phyloP scores from a whole-genome alignment of 1,284 basidiomycete genomes.

The Cryptococcus wingfieldii region DNA sequence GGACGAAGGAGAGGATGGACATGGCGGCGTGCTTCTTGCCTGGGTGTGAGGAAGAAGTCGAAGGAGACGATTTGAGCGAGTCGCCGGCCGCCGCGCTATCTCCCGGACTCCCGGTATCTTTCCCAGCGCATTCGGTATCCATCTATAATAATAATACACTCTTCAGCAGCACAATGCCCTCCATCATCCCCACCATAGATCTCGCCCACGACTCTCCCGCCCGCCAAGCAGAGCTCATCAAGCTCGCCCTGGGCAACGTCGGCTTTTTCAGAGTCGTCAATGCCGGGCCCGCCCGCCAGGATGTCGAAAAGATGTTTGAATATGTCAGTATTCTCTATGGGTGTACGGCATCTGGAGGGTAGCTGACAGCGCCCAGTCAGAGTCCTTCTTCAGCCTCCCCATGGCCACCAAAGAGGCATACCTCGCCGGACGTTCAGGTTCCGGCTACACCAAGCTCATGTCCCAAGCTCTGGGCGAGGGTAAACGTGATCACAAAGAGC shows the following conservation, averaged over 20 bases:
- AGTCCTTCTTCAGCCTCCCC: slow-evolving; percentile 13
- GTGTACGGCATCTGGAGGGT: too few species aligned
- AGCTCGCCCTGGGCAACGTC: slow-evolving; percentile 13
- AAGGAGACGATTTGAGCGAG: too few species aligned
- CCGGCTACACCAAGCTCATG: slow-evolving; percentile 19
- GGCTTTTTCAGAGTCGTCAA: slow-evolving; percentile 22
- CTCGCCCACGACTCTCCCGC: slow-evolving; percentile 16
- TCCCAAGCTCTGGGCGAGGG: slow-evolving; percentile 21
- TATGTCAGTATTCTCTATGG: slow-evolving; percentile 7
- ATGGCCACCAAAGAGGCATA: slow-evolving; percentile 17
- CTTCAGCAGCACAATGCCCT: neutral
- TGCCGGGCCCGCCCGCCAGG: slow-evolving; percentile 8
- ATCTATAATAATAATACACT: too few species aligned
- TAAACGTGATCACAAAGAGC: slow-evolving; percentile 26
- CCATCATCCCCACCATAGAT: slow-evolving; percentile 20
- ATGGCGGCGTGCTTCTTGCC: too few species aligned
- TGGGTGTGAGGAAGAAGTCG: too few species aligned
- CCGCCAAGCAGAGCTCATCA: slow-evolving; percentile 19
- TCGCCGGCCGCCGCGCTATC: too few species aligned
- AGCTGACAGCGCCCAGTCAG: slow-evolving; percentile 5
- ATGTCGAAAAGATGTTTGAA: slow-evolving; percentile 16
- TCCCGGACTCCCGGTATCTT: too few species aligned
- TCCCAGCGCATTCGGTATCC: too few species aligned
- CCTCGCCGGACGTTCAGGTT: slow-evolving; percentile 14
- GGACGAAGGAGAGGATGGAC: too few species aligned